Conservation (phyloP, 2,329 filamentous ascomycete genomes). For the Alternaria solani region DNA sequence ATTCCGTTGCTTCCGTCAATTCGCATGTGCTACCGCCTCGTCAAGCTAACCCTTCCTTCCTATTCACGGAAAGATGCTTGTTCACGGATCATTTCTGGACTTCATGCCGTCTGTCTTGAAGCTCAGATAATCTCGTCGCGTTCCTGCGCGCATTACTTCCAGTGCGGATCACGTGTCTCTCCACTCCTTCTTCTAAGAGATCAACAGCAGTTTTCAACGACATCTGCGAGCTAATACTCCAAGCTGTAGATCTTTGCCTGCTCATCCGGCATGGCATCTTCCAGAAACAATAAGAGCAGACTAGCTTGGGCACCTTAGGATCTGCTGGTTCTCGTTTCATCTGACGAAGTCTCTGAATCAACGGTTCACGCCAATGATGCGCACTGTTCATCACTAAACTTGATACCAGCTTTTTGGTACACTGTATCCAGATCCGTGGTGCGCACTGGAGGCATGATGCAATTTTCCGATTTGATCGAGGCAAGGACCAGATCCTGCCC, state of each 20-base stretch:
- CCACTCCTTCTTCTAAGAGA: neutral
- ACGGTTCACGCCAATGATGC: neutral
- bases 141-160: neutral
- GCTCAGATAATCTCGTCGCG: neutral
- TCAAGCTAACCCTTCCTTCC: neutral
- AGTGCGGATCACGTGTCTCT: neutral
- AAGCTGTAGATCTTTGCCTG: neutral
- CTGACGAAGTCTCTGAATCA: neutral
- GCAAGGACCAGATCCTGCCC: neutral
- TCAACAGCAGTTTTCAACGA: neutral
- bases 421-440: neutral
- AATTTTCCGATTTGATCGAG: neutral
- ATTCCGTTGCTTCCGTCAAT: neutral
- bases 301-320: neutral
- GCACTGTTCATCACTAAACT: neutral
- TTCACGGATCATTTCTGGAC: neutral
- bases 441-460: neutral
- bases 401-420: neutral
- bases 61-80: neutral
- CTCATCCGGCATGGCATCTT: neutral
- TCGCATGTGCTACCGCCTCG: neutral
- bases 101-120: neutral
- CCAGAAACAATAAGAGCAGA: neutral
- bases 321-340: conserved; percentile 1
- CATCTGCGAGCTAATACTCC: neutral